Evolutionary conservation across 2,329 filamentous ascomycete species (phyloP), one percentile per base, ranked within the genome.

Genomic region (Monosporascus sp.): DNA sequence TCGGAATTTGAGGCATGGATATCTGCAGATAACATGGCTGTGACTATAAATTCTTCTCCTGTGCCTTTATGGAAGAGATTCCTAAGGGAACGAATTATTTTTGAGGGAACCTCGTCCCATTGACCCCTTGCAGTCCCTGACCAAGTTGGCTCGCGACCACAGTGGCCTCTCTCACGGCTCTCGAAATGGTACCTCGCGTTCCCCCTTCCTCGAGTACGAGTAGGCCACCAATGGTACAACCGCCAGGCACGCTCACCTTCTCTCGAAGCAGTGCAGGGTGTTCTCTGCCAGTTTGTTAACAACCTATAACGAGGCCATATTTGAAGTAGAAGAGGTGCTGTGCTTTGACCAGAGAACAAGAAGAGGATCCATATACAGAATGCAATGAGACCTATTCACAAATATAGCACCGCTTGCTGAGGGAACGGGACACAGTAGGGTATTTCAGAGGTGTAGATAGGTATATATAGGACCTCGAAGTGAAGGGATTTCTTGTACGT

Each of bases 221-320:
- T 49, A 92, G 69, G 0, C 88, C 89, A 2, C 83, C 84, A 56
- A 91, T 90, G 5, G 87, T 91, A 69, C 87, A 91, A 1, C 89
- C 89, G 5, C 87, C 88, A 0, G 88, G 87, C 1, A 87, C 90
- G 59, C 76, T 84, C n/a, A 90, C 85, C 71, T 88, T 89, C 61
- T 93, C 88, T 49, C 84, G 79, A 50, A 92, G 71, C 22, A 90
- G 70, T 17, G 88, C 87, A 1, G 89, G 89, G 68, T 92, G 88
- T 66, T 90, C 87, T 15, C 43, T 46, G 22, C 20, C 20, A 15
- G 17, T n/a, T 17, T 31, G 22, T 46, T 46, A 46, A 17, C 43
- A 46, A 15, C 3, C 14, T n/a, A 14, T 25, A n/a, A 8, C 15
- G 20, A 46, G 20, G 15, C 41, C 41, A 6, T 14, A 35, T 35